Percentiles rank a stretch among this genome's conserved stretches.
Evolutionary conservation across 371 early-diverging fungal species (phyloP).

Genomic region (Circinella umbellata): DNA sequence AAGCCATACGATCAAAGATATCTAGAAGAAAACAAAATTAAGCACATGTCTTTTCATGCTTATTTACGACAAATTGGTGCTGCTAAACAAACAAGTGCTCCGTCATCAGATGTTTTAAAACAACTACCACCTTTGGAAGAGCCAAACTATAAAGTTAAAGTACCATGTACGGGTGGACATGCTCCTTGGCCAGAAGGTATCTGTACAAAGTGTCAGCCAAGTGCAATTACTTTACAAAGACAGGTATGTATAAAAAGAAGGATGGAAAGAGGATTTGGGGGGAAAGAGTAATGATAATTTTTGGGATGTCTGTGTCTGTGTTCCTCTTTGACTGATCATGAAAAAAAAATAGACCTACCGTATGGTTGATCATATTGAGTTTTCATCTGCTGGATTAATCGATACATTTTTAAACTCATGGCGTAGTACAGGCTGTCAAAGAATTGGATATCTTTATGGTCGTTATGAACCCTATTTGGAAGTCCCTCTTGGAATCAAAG

Average conservation of each 20-base stretch:
- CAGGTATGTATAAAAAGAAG: conserved; percentile 62
- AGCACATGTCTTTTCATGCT: conserved; percentile 96
- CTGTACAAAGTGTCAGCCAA: conserved; percentile 97
- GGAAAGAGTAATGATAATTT: no score
- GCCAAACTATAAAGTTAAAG: conserved; percentile 76
- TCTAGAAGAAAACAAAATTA: conserved; percentile 89
- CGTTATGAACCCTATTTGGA: conserved; percentile 90
- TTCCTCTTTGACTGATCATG: no score
- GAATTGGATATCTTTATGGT: conserved; percentile 95
- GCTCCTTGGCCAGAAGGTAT: conserved; percentile 94
- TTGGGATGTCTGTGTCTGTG: no score
- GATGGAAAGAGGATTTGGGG: background rate
- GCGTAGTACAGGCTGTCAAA: conserved; percentile 88
- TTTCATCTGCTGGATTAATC: conserved; percentile 87
- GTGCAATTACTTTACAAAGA: conserved; percentile 87
- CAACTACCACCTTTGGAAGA: conserved; percentile 87
- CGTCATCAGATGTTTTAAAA: conserved; percentile 42
- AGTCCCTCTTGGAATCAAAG: conserved; percentile 97
- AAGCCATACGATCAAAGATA: conserved; percentile 90
- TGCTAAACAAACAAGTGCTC: conserved; percentile 64
- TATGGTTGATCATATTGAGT: conserved; percentile 99
- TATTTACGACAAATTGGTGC: conserved; percentile 82
- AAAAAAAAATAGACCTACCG: conserved; percentile 76
- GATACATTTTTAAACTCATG: conserved; percentile 91
- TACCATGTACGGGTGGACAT: conserved; percentile 84